Base-by-base conservation (phyloP, 257 asterid species). In the Rehmannia glutinosa region DNA sequence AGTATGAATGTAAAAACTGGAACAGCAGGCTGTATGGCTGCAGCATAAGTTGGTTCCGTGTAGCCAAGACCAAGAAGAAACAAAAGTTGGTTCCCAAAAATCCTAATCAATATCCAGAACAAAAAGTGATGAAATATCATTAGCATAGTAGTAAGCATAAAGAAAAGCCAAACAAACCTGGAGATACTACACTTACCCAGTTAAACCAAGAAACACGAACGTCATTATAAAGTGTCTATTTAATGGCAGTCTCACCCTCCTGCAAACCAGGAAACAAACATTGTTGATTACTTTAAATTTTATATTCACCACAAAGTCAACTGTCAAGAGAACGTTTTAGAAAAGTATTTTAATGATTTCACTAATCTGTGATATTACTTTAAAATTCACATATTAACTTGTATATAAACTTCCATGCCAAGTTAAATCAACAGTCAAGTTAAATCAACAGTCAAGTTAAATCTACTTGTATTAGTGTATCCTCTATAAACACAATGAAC, bases 41-140 rank as follows among this genome's bases (percentile, higher is more conserved):
- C 95, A 77, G 98, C 98, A 61, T 92, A 92, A 57, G 94, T 66
- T 9, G 98, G 98, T 80, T 81, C 90, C 15, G 98, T 92, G 80
- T 84, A 90, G 73, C 90, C 87, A 68, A 92, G 97, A 68, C 97
- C 98, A 53, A 87, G 71, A 72, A 92, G 91, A 86, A 92, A 92
- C 82, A 92, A 73, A 64, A 92, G 93, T 50, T 92, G 98, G 88
- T 90, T 92, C 32, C 93, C 95, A 1, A 87, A 92, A 70, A 92
- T 79, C 86, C 98, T 90, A 78, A 25, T 53, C 36, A 75, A 6
- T 25, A 64, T 56, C 64, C 72, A 54, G 15, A 68, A 73, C 8
- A 53, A 17, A 3, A 63, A n/a, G n/a, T n/a, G n/a, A n/a, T 46
- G n/a, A 3, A 63, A n/a, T n/a, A 20, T 25, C 42, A 71, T 55